Base-by-base conservation (phyloP, 2,329 filamentous ascomycete genomes). In the Fusarium guadeloupense region DNA sequence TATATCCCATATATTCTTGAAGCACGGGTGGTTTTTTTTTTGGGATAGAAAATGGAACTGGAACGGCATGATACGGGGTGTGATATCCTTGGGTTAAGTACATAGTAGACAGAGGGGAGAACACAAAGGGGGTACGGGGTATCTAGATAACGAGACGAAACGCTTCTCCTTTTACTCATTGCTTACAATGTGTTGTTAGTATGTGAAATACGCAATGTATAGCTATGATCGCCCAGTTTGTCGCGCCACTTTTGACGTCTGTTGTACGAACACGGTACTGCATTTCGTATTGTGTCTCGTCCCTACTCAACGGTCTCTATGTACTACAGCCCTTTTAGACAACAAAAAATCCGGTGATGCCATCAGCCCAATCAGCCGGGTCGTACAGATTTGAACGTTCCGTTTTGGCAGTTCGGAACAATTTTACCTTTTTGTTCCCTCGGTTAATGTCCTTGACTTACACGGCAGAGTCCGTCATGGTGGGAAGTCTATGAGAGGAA, bases 241-340 rank as follows among this genome's bases (percentile, higher is more conserved):
- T 14, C 19, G 44, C 45, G 46, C 58, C 54, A 59, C 49, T 37
- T 59, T 63, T 65, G 62, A 65, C 62, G 43, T 65, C 62, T 65
- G 62, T 66, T 63, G 62, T 66, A 65, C 62, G 46, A 66, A 59
- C 25, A 12, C 30, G 14, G 35, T 41, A 66, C 46, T 13, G 43
- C 62, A 56, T 65, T 54, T 65, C 62, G 62, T 65, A 65, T 65
- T 64, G 43, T 37, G 13, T 61, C 30, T 43, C 43, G 33, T 40
- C 30, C 38, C 37, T 48, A 19, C 23, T 51, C 30, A 54, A 57
- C 37, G 45, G 50, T 38, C 23, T 39, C 37, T 47, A 25, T 19
- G 45, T 64, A 9, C 41, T 19, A 61, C 56, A 23, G 38, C 37
- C n/a, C n/a, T n/a, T n/a, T n/a, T n/a, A n/a, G n/a, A n/a, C n/a